These are phyloP conservation scores for Lichtheimia ramosa DNA, from an alignment of 371 early-diverging fungal species.

Conservation along the genomic window DNA sequence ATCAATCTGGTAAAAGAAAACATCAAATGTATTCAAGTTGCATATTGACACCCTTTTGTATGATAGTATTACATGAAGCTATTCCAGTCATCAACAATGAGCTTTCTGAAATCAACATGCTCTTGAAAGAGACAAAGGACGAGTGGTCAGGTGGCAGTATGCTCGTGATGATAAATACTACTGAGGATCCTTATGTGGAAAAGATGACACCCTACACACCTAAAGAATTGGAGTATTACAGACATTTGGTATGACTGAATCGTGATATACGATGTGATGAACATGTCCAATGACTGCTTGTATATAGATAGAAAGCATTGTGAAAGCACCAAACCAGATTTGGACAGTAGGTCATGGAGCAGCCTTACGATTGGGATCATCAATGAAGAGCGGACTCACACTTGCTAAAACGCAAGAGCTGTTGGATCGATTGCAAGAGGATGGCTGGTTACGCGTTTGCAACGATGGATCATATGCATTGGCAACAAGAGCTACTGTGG, in stretches of 20 bases:
- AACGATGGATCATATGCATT: not conserved
- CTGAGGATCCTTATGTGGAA: not conserved
- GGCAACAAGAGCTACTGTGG: not conserved
- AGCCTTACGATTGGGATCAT: not conserved
- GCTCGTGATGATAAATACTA: not conserved
- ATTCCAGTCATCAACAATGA: conserved; percentile 45
- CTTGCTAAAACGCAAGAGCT: not conserved
- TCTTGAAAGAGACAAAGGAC: conserved; percentile 42
- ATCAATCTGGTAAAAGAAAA: too few species aligned
- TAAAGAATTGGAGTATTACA: not conserved
- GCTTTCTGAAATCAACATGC: conserved; percentile 50
- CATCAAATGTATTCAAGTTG: too few species aligned
- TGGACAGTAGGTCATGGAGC: not conserved
- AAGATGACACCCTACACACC: not conserved
- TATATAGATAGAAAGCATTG: not conserved
- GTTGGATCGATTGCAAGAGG: conserved; percentile 1
- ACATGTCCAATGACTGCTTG: not conserved
- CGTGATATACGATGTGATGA: not conserved
- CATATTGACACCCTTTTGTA: too few species aligned
- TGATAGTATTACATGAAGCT: conserved; percentile 22
- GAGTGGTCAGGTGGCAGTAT: not conserved
- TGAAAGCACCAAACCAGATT: not conserved
- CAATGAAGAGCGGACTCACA: not conserved
- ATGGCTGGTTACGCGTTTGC: conserved; percentile 6
- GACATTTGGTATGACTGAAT: not conserved